Evolutionary conservation across 2,329 filamentous ascomycete genomes (phyloP), one percentile per base, ranked within the genome.

Genomic region (Talaromyces sp.): DNA sequence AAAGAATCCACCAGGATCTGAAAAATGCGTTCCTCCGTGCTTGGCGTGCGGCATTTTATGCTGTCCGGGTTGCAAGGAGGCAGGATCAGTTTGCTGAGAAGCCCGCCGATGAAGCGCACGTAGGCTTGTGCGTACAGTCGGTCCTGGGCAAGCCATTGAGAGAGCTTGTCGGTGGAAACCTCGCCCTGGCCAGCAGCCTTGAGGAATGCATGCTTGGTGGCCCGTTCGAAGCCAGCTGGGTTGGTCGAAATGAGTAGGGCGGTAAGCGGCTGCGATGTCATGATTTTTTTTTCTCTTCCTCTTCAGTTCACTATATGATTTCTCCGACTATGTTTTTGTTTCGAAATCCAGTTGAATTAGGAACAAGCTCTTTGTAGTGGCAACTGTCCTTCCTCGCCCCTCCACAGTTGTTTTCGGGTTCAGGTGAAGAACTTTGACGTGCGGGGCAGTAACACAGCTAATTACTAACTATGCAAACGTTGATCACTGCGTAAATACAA

Each of bases 131-230:
- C 85, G 73, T 90, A 89, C 62, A 91, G 82, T 9, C 86, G 80
- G 72, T 91, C 88, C 72, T 90, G 88, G 13, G 85, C 84, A 50
- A 91, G 84, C 89, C 89, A 91, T 71, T 81, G 80, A 21, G 82
- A 81, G 11, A 91, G 77, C 1, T 79, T 74, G 0, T 77, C 68
- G 55, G 84, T 84, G 19, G 83, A 76, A 19, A 89, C 76, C 0
- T 80, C 82, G 24, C 89, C 88, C 59, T 80, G 78, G 14, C 87
- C 87, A 6, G 88, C 88, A 54, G 84, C 80, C 11, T 78, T 79
- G 56, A 91, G 83, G 74, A 91, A 91, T 0, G 84, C 80, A 58
- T 86, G 82, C 62, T 87, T 85, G 0, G 88, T 90, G 11, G 88
- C 86, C 29, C 74, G 73, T 3, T 72, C 75, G 70, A 84, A 84